Evolutionary conservation across 78 protist genomes (phyloP).

Genomic region (Trichosphaerium sp.): DNA sequence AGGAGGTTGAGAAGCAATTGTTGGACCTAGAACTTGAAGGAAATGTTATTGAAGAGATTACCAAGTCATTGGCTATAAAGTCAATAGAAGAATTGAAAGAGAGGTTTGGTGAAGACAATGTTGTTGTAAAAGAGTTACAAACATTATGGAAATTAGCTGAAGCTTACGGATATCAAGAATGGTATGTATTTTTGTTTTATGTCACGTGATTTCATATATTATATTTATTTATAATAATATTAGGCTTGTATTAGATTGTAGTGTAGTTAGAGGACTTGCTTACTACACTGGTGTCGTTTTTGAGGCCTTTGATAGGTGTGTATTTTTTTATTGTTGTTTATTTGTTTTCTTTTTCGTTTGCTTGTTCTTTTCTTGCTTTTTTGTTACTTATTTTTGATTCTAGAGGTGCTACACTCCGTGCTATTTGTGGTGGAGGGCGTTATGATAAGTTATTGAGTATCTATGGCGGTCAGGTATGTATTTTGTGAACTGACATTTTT

Average conservation of each 20-base stretch:
- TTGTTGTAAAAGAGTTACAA: constrained; percentile 2
- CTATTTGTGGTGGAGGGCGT: constrained; percentile 58
- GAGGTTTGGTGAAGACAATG: constrained; percentile 6
- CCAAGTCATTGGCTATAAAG: constrained; percentile 1
- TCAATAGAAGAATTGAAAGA: constrained; percentile 10
- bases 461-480: constrained; percentile 32
- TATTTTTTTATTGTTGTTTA: too few species aligned
- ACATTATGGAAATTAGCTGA: constrained; percentile 5
- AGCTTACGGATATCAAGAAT: constrained; percentile 52
- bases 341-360: too few species aligned
- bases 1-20: constrained; percentile 2
- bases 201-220: too few species aligned
- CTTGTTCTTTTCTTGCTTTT: too few species aligned
- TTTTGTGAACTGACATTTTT: too few species aligned
- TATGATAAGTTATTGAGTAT: constrained; percentile 37
- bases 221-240: too few species aligned
- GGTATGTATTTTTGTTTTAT: too few species aligned
- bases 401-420: constrained; percentile 6
- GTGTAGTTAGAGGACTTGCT: constrained; percentile 57
- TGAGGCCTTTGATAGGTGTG: constrained; percentile 61
- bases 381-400: too few species aligned
- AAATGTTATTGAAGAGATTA: constrained; percentile 1
- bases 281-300: constrained; percentile 69
- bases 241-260: constrained; percentile 43
- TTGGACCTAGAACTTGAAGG: neutral